Conservation (phyloP, 345 rosid species). For the Barbarea vulgaris region DNA sequence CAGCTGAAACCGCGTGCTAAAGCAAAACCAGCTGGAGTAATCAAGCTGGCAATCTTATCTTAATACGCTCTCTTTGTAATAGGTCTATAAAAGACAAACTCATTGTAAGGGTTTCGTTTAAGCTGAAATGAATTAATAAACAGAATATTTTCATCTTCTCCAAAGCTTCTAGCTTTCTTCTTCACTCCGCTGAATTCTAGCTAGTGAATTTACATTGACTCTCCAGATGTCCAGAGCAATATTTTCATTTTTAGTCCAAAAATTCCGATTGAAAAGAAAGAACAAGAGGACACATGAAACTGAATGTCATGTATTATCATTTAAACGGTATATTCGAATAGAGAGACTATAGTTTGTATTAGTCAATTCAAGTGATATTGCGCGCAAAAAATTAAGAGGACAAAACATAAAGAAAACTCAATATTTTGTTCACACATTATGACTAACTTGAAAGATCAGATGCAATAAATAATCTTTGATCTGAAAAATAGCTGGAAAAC, state of each 20-base stretch:
- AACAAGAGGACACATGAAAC: conserved; percentile 3
- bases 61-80: too few species aligned
- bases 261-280: neutral
- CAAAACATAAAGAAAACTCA: neutral
- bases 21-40: too few species aligned
- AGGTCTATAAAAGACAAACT: too few species aligned
- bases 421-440: conserved; percentile 15
- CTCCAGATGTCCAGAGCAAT: too few species aligned
- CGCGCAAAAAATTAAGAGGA: neutral
- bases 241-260: neutral
- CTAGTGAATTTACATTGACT: too few species aligned
- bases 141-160: too few species aligned
- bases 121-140: too few species aligned
- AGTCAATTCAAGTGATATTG: neutral
- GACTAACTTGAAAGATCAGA: conserved; percentile 7
- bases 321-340: neutral
- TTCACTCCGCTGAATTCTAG: too few species aligned
- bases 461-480: neutral
- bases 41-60: too few species aligned
- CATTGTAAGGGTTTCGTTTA: too few species aligned
- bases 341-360: neutral
- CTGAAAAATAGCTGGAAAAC: neutral
- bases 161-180: too few species aligned
- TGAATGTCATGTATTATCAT: conserved; percentile 1
- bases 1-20: too few species aligned